These are phyloP conservation scores for Capsella rubella DNA, from an alignment of 441 rosid genomes.

Conservation along the genomic window DNA sequence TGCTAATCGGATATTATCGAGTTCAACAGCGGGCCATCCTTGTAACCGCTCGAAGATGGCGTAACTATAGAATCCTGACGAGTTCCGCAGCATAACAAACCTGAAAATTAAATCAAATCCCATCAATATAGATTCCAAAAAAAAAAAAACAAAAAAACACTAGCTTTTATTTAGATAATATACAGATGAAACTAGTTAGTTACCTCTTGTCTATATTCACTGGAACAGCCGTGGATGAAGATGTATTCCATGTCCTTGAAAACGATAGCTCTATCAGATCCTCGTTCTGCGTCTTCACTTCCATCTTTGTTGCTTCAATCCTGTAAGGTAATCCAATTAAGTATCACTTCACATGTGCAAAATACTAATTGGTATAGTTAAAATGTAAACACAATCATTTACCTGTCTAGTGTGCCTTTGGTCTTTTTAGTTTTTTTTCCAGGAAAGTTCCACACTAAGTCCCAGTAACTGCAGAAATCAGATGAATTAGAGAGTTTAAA, in stretches of 20 bases:
- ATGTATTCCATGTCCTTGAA: constrained; percentile 68
- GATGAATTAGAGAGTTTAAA: not conserved
- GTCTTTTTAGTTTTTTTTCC: constrained; percentile 41
- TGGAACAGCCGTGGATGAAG: constrained; percentile 62
- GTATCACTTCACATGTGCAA: constrained; percentile 1
- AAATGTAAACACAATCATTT: constrained; percentile 15
- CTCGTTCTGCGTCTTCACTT: constrained; percentile 60
- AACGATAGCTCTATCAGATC: constrained; percentile 83
- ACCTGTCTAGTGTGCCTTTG: constrained; percentile 50
- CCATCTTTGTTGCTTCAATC: constrained; percentile 70
- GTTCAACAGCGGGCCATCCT: constrained; percentile 46
- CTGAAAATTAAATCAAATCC: constrained; percentile 22
- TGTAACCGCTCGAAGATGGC: constrained; percentile 47
- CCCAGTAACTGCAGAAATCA: constrained; percentile 42
- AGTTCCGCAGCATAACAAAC: constrained; percentile 43
- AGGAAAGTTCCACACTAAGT: constrained; percentile 47
- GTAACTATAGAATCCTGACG: constrained; percentile 45
- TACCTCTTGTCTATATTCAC: constrained; percentile 89
- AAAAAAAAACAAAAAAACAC: not conserved
- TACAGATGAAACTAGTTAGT: not conserved
- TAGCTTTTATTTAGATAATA: not conserved
- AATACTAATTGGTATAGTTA: not conserved
- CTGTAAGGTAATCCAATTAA: constrained; percentile 46
- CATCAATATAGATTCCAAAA: not conserved
- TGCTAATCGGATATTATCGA: constrained; percentile 44